These are phyloP conservation scores for Erythrobasidium hasegawianum DNA, from an alignment of 1,284 basidiomycete genomes.

Conservation along the genomic window DNA sequence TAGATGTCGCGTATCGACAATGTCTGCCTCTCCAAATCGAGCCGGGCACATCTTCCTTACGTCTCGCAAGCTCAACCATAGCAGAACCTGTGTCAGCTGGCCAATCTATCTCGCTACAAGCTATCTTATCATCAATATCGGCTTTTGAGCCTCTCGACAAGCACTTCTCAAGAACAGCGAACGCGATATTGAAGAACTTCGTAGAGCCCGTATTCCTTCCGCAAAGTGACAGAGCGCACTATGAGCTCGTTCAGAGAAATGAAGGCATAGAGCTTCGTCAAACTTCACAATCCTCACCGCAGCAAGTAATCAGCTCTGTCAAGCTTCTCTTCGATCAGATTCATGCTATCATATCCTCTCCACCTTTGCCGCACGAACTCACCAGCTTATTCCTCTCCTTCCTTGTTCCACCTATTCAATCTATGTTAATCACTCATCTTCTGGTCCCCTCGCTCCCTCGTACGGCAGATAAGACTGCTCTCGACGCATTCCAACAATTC, in stretches of 20 bases:
- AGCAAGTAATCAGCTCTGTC: not conserved
- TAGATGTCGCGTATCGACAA: conserved; percentile 20
- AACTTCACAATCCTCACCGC: not conserved
- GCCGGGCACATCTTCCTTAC: not conserved
- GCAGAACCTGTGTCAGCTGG: not conserved
- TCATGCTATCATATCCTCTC: not conserved
- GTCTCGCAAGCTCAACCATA: not conserved
- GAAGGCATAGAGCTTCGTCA: not conserved
- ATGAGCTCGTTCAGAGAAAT: not conserved
- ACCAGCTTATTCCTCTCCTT: not conserved
- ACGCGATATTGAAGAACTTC: conserved; percentile 1
- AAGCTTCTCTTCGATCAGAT: not conserved
- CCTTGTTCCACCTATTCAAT: conserved; percentile 14
- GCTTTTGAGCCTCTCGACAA: conserved; percentile 1
- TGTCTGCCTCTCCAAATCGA: not conserved
- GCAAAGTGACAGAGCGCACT: not conserved
- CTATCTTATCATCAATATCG: conserved; percentile 2
- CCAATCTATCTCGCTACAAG: not conserved
- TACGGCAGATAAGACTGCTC: conserved; percentile 1
- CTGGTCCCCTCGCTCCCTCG: conserved; percentile 5
- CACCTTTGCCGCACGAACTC: not conserved
- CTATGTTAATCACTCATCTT: conserved; percentile 7
- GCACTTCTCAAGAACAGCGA: conserved; percentile 14
- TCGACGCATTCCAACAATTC: conserved; percentile 1
- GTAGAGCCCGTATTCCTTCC: conserved; percentile 11